Conservation (phyloP, 2,329 filamentous ascomycete genomes). For the Mycosphaerella sp. region DNA sequence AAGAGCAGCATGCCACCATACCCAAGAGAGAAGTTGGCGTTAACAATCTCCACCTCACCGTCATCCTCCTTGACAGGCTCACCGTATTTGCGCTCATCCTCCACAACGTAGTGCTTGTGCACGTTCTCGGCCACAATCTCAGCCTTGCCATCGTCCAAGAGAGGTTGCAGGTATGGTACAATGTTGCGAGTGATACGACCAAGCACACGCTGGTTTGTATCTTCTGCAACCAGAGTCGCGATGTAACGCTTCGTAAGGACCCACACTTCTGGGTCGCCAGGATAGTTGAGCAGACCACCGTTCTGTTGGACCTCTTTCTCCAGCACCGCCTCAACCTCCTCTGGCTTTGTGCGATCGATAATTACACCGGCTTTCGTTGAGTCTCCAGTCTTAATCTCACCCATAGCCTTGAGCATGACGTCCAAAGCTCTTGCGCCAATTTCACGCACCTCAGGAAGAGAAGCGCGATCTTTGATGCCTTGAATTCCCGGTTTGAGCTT, state of each 20-base stretch:
- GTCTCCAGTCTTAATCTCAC: slow-evolving; percentile 47
- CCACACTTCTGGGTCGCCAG: slow-evolving; percentile 58
- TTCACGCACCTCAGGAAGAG: slow-evolving; percentile 89
- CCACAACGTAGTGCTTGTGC: slow-evolving; percentile 70
- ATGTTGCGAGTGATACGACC: slow-evolving; percentile 64
- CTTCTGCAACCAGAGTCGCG: slow-evolving; percentile 76
- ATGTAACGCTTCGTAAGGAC: slow-evolving; percentile 67
- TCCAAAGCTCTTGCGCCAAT: slow-evolving; percentile 73
- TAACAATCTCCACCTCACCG: slow-evolving; percentile 92
- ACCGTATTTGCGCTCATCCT: slow-evolving; percentile 83
- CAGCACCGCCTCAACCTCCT: slow-evolving; percentile 69
- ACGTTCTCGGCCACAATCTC: slow-evolving; percentile 65
- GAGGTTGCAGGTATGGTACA: slow-evolving; percentile 65
- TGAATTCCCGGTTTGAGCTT: slow-evolving; percentile 93
- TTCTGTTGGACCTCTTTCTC: slow-evolving; percentile 69
- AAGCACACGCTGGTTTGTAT: slow-evolving; percentile 75
- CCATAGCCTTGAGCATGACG: slow-evolving; percentile 94
- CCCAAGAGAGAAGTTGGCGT: slow-evolving; percentile 92
- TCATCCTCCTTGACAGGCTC: slow-evolving; percentile 81
- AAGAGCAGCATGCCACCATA: slow-evolving; percentile 97
- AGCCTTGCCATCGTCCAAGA: slow-evolving; percentile 59
- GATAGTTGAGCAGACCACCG: slow-evolving; percentile 55
- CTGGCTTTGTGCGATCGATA: slow-evolving; percentile 60
- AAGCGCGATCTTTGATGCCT: slow-evolving; percentile 77
- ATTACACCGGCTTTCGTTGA: slow-evolving; percentile 45